Conservation (phyloP, 192 early-diverging fungal species). For the Thamnidium elegans region DNA sequence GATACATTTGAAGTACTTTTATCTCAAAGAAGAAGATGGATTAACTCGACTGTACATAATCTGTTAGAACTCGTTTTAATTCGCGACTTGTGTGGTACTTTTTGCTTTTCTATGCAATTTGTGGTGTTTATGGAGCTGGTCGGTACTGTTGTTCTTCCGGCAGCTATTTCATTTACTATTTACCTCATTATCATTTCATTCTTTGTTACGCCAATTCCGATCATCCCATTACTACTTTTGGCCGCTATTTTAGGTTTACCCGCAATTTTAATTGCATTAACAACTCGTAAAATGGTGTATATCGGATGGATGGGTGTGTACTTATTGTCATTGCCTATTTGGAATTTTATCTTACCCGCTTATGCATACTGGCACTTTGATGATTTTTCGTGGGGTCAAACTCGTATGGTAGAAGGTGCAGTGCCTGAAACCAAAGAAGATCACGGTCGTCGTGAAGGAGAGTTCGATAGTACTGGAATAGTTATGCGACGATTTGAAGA, state of each 20-base stretch:
- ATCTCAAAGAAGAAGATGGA: slow-evolving; percentile 83
- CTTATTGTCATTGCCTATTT: slow-evolving; percentile 62
- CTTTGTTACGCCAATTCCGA: slow-evolving; percentile 46
- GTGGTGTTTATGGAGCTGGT: slow-evolving; percentile 92
- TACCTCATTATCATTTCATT: slow-evolving; percentile 83
- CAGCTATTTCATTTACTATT: slow-evolving; percentile 81
- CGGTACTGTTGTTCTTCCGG: slow-evolving; percentile 88
- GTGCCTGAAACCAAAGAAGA: slow-evolving; percentile 52
- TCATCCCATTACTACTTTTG: slow-evolving; percentile 74
- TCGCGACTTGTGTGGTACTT: slow-evolving; percentile 82
- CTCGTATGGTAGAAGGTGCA: slow-evolving; percentile 59
- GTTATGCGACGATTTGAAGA: slow-evolving; percentile 75
- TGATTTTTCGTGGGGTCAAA: slow-evolving; percentile 86
- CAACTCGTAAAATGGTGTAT: slow-evolving; percentile 81
- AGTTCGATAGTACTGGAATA: slow-evolving; percentile 74
- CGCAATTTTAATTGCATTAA: slow-evolving; percentile 84
- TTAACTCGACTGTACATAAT: slow-evolving; percentile 88
- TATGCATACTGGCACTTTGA: slow-evolving; percentile 92
- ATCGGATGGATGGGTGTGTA: slow-evolving; percentile 81
- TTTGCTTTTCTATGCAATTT: slow-evolving; percentile 96
- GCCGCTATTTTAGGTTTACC: slow-evolving; percentile 85
- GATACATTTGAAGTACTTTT: slow-evolving; percentile 65
- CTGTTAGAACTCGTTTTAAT: slow-evolving; percentile 79
- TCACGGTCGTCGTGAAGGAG: slow-evolving; percentile 66
- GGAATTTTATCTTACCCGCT: slow-evolving; percentile 75